Percentiles rank a stretch among this genome's conserved stretches.
Evolutionary conservation across 495 filamentous ascomycete genomes (phyloP).

Genomic region (Immersiella caudata): DNA sequence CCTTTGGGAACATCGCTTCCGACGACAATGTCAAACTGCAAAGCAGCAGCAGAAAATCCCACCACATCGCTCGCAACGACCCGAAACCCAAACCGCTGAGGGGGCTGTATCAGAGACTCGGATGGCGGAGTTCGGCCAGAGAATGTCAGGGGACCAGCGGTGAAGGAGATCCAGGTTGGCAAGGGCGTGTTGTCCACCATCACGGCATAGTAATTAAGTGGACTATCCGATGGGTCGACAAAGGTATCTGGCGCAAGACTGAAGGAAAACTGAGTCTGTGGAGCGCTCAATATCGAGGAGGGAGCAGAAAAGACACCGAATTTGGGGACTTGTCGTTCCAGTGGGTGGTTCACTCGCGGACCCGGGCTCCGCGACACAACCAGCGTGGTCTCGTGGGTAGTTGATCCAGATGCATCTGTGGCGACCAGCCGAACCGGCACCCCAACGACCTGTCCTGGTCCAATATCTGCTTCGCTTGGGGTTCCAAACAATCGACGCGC

Average conservation of each 20-base stretch:
- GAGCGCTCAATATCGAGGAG: constrained; percentile 41
- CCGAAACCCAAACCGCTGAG: constrained; percentile 72
- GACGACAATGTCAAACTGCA: constrained; percentile 69
- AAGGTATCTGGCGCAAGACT: constrained; percentile 45
- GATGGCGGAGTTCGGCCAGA: constrained; percentile 70
- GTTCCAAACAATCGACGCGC: constrained; percentile 67
- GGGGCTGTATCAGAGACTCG: constrained; percentile 62
- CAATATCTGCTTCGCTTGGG: constrained; percentile 59
- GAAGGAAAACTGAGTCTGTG: constrained; percentile 44
- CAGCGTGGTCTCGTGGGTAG: constrained; percentile 60
- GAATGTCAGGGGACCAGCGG: constrained; percentile 65
- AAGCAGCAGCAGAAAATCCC: constrained; percentile 70
- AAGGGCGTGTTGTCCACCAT: constrained; percentile 77
- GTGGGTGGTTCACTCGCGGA: constrained; percentile 39
- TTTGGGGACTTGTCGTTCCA: constrained; percentile 42
- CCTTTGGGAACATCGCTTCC: constrained; percentile 55
- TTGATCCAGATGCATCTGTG: constrained; percentile 61
- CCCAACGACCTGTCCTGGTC: constrained; percentile 47
- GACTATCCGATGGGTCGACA: constrained; percentile 27
- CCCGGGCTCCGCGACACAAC: constrained; percentile 58
- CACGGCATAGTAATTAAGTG: constrained; percentile 71
- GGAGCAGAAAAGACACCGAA: constrained; percentile 48
- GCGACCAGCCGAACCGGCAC: constrained; percentile 61
- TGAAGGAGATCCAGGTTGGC: constrained; percentile 84
- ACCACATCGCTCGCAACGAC: constrained; percentile 79